phyloP scores from a whole-genome alignment of 2,329 filamentous ascomycete genomes.

The Aspergillus ochraceoroseus region DNA sequence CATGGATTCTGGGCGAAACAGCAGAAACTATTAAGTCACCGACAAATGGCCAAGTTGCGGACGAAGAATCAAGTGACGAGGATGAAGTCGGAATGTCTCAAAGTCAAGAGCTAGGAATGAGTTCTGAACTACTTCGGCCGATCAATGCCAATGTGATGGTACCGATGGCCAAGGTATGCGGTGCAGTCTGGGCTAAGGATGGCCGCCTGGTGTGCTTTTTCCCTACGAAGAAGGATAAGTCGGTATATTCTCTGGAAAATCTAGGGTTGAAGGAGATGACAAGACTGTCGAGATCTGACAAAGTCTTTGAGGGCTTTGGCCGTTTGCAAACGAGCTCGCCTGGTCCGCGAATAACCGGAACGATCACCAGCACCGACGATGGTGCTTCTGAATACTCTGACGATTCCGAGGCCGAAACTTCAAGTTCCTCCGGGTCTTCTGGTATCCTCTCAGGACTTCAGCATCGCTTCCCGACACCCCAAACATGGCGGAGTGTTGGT shows the following conservation, averaged over 20 bases:
- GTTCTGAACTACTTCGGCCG: constrained; percentile 50
- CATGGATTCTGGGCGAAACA: constrained; percentile 54
- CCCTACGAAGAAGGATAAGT: constrained; percentile 49
- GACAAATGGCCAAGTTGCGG: constrained; percentile 43
- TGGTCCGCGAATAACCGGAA: constrained; percentile 40
- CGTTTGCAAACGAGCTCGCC: constrained; percentile 52
- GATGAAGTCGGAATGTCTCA: constrained; percentile 55
- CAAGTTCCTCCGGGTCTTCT: constrained; percentile 47
- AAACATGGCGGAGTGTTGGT: constrained; percentile 48
- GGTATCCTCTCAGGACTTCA: constrained; percentile 44
- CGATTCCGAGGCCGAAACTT: constrained; percentile 58
- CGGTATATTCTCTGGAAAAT: constrained; percentile 47
- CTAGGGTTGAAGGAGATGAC: constrained; percentile 48
- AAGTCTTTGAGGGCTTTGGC: constrained; percentile 61
- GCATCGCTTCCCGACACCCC: constrained; percentile 47
- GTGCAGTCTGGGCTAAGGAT: constrained; percentile 54
- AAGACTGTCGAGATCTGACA: constrained; percentile 46
- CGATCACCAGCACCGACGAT: constrained; percentile 43
- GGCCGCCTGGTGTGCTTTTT: constrained; percentile 58
- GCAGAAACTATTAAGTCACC: constrained; percentile 46
- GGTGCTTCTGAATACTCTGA: constrained; percentile 46
- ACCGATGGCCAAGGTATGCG: constrained; percentile 56
- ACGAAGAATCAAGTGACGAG: constrained; percentile 80
- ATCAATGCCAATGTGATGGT: constrained; percentile 60
- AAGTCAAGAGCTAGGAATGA: constrained; percentile 45